phyloP scores from a whole-genome alignment of 768 basidiomycete genomes.

The Amanita exitialis region DNA sequence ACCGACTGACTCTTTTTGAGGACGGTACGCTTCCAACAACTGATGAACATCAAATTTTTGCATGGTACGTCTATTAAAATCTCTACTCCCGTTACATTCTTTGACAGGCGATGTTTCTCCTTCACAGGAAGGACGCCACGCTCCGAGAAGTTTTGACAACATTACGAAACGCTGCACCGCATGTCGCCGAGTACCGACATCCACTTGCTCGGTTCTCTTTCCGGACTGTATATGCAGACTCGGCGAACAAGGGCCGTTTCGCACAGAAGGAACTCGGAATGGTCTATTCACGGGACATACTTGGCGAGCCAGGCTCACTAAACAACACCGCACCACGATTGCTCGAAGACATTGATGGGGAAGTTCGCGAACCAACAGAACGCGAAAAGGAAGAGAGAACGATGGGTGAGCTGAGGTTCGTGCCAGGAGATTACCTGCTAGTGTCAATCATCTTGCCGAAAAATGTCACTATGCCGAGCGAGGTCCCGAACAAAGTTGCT shows the following conservation, averaged over 20 bases:
- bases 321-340: slow-evolving; percentile 49
- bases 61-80: slow-evolving; percentile 44
- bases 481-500: slow-evolving; percentile 39
- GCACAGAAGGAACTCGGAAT: slow-evolving; percentile 72
- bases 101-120: neutral
- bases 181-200: slow-evolving; percentile 64
- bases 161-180: slow-evolving; percentile 62
- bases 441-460: slow-evolving; percentile 72
- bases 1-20: slow-evolving; percentile 65
- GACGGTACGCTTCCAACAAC: slow-evolving; percentile 67
- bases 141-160: slow-evolving; percentile 71
- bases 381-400: slow-evolving; percentile 57
- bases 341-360: slow-evolving; percentile 36
- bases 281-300: slow-evolving; percentile 77
- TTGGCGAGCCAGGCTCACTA: slow-evolving; percentile 67
- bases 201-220: slow-evolving; percentile 78
- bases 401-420: slow-evolving; percentile 69
- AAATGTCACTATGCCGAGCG: slow-evolving; percentile 40
- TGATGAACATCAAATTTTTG: slow-evolving; percentile 77
- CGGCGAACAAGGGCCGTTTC: slow-evolving; percentile 60
- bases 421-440: slow-evolving; percentile 73
- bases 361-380: slow-evolving; percentile 26
- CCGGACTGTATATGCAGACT: slow-evolving; percentile 70
- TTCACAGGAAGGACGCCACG: slow-evolving; percentile 69
- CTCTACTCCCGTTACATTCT: neutral